phyloP scores from a whole-genome alignment of 805 yeast genomes.

The Priceomyces haplophilus region DNA sequence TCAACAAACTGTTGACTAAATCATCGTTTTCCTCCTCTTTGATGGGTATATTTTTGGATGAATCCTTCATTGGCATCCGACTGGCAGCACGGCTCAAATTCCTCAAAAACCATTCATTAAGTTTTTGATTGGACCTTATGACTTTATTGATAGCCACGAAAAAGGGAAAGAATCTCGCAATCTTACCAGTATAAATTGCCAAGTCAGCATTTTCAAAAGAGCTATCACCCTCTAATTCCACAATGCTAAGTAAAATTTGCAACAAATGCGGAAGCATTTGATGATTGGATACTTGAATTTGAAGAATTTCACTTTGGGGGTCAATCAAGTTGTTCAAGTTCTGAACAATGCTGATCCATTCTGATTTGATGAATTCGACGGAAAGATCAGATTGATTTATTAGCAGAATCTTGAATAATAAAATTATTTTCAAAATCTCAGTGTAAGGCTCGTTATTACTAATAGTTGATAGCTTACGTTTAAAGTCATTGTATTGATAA shows the following conservation, averaged over 20 bases:
- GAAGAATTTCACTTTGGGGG: conserved; percentile 9
- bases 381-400: conserved; percentile 18
- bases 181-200: conserved; percentile 18
- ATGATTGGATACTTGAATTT: conserved; percentile 27
- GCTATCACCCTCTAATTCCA: conserved; percentile 18
- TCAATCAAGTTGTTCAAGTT: conserved; percentile 12
- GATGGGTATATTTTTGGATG: background rate
- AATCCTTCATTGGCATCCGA: background rate
- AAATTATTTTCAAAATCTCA: conserved; percentile 9
- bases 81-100: conserved; percentile 9
- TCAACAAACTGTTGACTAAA: conserved; percentile 4
- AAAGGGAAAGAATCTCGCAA: conserved; percentile 24
- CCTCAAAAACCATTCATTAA: conserved; percentile 25
- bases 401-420: conserved; percentile 22
- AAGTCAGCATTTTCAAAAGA: conserved; percentile 12
- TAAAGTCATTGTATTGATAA: conserved; percentile 4
- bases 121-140: conserved; percentile 19
- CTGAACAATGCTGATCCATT: conserved; percentile 16
- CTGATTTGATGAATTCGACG: conserved; percentile 13
- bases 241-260: conserved; percentile 26
- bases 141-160: conserved; percentile 27
- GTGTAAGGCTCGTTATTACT: conserved; percentile 7
- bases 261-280: conserved; percentile 31
- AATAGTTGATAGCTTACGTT: background rate
- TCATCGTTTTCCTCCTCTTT: conserved; percentile 5